phyloP scores from a whole-genome alignment of 148 eudicot species.

The Diospyros kaki region DNA sequence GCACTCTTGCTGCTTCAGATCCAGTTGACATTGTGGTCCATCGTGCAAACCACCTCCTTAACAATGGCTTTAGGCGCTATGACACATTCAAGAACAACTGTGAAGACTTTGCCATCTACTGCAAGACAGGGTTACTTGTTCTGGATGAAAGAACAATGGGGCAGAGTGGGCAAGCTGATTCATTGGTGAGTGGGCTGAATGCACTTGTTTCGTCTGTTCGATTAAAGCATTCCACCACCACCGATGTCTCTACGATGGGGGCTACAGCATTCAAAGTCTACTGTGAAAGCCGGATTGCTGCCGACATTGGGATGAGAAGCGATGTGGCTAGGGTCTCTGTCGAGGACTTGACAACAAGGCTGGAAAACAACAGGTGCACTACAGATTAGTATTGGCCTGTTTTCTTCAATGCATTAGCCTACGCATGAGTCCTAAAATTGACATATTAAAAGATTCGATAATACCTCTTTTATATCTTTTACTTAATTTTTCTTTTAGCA shows the following conservation, averaged over 20 bases:
- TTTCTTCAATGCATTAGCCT: neutral
- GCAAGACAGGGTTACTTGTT: conserved; percentile 72
- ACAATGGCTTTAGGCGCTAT: conserved; percentile 70
- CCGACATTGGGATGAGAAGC: conserved; percentile 79
- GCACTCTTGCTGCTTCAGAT: conserved; percentile 68
- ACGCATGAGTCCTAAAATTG: no score
- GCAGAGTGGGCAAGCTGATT: conserved; percentile 74
- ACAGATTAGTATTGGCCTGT: conserved; percentile 8
- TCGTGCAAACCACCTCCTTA: conserved; percentile 57
- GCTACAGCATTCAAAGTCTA: conserved; percentile 61
- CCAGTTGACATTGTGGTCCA: conserved; percentile 45
- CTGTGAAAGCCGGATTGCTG: conserved; percentile 66
- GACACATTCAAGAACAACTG: conserved; percentile 72
- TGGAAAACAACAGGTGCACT: conserved; percentile 46
- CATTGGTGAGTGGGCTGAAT: conserved; percentile 62
- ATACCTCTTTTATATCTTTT: no score
- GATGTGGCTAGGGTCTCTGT: conserved; percentile 64
- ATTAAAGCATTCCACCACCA: conserved; percentile 43
- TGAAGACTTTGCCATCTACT: conserved; percentile 77
- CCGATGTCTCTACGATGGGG: conserved; percentile 61
- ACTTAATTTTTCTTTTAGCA: no score
- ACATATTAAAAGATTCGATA: no score
- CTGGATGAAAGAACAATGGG: conserved; percentile 53
- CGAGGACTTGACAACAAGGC: conserved; percentile 50
- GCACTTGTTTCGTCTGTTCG: conserved; percentile 62